Base-by-base conservation (phyloP, 768 basidiomycete species). In the Psilocybe azurescens region DNA sequence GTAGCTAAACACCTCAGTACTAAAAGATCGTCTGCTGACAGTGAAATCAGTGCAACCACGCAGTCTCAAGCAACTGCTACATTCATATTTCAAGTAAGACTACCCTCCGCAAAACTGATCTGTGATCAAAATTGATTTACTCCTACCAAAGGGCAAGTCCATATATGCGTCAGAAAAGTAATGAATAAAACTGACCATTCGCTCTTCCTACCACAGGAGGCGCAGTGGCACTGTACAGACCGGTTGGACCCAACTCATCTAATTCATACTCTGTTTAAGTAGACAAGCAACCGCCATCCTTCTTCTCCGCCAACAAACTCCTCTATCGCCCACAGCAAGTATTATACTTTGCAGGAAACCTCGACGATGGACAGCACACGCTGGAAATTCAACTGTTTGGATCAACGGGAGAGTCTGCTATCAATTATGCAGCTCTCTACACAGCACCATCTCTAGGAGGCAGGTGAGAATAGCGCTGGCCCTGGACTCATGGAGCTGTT, bases 181-280 rank as follows among this genome's bases (percentile, higher is more conserved):
- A 48, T 48, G 47, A 48, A 16, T 6, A 48, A 20, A 11, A 20
- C 7, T 50, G n/a, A n/a, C 5, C 10, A 24, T 24, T 30, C 10
- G 14, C n/a, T 33, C 16, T 52, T 10, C 14, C n/a, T 52, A 13
- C 13, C 44, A 6, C 41, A 71, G 67, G 77, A 55, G 61, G 72
- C 68, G 68, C 73, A 60, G 56, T 83, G 49, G 67, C 75, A 8
- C 68, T 82, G 29, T 80, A 75, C 49, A 82, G 83, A 5, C 53
- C 79, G 10, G 75, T 80, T 14, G 74, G 75, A 10, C 72, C 74
- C 7, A 68, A 69, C 16, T 70, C 75, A 3, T 70, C 71, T 0
- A 47, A 13, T 10, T 39, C 64, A 10, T 80, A 76, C 65, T 62
- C 67, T 20, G 76, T 76, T 3, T 64, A 69, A 33, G 32, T 79